Evolutionary conservation across 208 protist species (phyloP), one percentile per base, ranked within the genome.

Genomic region (Acanthamoeba castellanii): DNA sequence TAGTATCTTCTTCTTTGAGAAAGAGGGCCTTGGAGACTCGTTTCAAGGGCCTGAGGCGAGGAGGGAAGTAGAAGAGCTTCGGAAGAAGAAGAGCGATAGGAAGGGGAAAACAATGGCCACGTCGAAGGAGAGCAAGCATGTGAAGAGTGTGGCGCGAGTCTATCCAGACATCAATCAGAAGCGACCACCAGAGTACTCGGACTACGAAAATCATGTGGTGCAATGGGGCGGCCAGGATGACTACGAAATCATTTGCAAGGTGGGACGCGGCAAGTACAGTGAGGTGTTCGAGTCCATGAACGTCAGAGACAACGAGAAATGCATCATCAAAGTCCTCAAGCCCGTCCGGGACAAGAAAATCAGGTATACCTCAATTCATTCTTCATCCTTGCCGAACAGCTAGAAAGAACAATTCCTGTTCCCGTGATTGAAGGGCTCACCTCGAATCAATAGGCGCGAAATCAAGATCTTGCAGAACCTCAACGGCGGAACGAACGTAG

Each of bases 381-480:
- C 45, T 1, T 14, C 45, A 16, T 14, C 45, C 45, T 50, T 14
- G 45, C 5, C 13, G 45, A 50, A 14, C 11, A 0, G 45, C 45
- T 0, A 0, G 7, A 47, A 22, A 20, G 20, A 47, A 1, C 42
- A 72, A 25, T 74, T 68, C 42, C 42, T 7, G 0, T 76, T 18
- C 27, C 34, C 16, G 1, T 92, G 27, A n/a, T 27, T 68, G 47
- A 25, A 20, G n/a, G 34, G 16, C 34, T 32, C 18, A 16, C 50
- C 27, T 52, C 6, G 1, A 18, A 18, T 45, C 27, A 3, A 25
- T 34, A 94, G 74, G 57, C 68, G 99, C 52, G 99, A 99, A 96
- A 99, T 99, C 84, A 99, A 98, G 85, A 99, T 99, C 90, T 95
- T 99, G 72, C 97, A 99, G 84, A 99, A 99, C 96, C 97, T 99